These are phyloP conservation scores for Lasiosphaeria miniovina DNA, from an alignment of 495 filamentous ascomycete species.

Conservation along the genomic window DNA sequence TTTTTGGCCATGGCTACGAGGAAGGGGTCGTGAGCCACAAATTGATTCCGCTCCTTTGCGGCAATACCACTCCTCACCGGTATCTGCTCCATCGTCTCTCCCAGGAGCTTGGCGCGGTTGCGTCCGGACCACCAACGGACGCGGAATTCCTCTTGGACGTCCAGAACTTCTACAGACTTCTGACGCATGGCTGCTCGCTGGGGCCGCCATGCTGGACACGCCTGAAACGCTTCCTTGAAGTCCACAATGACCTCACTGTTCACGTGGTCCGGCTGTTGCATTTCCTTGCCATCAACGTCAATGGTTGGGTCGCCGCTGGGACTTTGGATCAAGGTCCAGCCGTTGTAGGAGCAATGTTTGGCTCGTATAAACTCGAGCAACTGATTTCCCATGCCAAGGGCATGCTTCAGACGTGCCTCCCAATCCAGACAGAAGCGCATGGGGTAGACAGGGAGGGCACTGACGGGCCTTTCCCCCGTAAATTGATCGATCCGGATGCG, in stretches of 20 bases:
- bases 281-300: neutral
- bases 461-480: constrained; percentile 54
- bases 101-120: constrained; percentile 15
- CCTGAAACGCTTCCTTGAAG: constrained; percentile 42
- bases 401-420: constrained; percentile 22
- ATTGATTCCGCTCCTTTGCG: constrained; percentile 14
- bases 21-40: constrained; percentile 23
- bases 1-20: constrained; percentile 27
- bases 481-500: constrained; percentile 47
- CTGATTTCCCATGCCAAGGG: constrained; percentile 22
- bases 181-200: constrained; percentile 9
- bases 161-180: constrained; percentile 6
- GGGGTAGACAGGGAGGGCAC: constrained; percentile 53
- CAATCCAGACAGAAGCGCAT: constrained; percentile 40
- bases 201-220: constrained; percentile 29
- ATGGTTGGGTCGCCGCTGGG: constrained; percentile 18
- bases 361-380: constrained; percentile 42
- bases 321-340: constrained; percentile 35
- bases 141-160: constrained; percentile 1
- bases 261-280: constrained; percentile 22
- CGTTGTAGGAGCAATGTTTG: constrained; percentile 44
- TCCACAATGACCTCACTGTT: constrained; percentile 53
- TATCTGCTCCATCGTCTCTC: constrained; percentile 26
- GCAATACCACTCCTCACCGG: constrained; percentile 30
- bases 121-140: constrained; percentile 17